Conservation (phyloP, 768 basidiomycete species). For the Kwoniella sp. region DNA sequence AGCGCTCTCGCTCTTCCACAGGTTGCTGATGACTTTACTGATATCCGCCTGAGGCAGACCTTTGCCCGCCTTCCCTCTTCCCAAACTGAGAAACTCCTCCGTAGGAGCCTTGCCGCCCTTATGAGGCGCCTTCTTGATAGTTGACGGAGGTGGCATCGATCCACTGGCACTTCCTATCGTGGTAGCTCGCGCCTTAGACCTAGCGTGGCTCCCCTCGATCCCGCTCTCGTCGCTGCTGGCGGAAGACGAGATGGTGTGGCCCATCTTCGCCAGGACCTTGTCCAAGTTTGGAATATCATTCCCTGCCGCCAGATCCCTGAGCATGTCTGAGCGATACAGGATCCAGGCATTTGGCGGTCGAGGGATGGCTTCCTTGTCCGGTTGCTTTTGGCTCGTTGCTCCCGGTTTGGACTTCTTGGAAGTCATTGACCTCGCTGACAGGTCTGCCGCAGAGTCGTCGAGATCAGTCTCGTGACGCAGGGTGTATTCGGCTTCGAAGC, state of each 20-base stretch:
- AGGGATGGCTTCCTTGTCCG: constrained; percentile 51
- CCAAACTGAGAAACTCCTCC: constrained; percentile 27
- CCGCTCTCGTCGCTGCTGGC: constrained; percentile 13
- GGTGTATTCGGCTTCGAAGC: constrained; percentile 1
- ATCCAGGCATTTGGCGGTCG: constrained; percentile 82
- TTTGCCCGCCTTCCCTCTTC: constrained; percentile 40
- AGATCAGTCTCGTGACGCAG: background rate
- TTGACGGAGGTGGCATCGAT: constrained; percentile 38
- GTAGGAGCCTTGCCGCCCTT: constrained; percentile 33
- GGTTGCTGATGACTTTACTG: constrained; percentile 60
- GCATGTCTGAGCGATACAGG: constrained; percentile 65
- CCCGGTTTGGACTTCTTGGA: background rate
- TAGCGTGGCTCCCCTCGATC: constrained; percentile 2
- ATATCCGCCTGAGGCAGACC: constrained; percentile 60
- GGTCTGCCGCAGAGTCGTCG: constrained; percentile 4
- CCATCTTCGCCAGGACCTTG: constrained; percentile 23
- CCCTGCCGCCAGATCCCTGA: constrained; percentile 51
- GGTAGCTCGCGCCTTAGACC: background rate
- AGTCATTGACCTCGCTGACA: background rate
- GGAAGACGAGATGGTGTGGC: constrained; percentile 1
- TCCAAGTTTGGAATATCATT: constrained; percentile 31
- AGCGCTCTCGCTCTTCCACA: constrained; percentile 62
- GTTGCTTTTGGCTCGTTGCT: background rate
- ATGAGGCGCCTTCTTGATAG: constrained; percentile 20
- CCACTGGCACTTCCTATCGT: constrained; percentile 37